Evolutionary conservation across 2,329 filamentous ascomycete species (phyloP).

Genomic region (Scopulariopsis brevicaulis): DNA sequence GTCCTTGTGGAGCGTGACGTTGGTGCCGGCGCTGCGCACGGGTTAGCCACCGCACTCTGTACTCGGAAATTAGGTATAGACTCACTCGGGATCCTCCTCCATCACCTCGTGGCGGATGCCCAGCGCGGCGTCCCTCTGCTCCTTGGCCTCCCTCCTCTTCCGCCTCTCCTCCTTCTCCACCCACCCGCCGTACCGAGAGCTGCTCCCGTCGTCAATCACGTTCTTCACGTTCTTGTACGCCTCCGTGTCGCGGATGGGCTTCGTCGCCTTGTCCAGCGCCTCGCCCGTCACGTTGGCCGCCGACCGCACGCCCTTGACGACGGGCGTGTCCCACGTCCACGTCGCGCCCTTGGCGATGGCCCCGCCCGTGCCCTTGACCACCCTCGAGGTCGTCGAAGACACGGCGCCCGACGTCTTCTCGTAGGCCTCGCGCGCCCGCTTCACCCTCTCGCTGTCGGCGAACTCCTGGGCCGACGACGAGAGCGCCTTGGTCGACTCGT

Average conservation of each 20-base stretch:
- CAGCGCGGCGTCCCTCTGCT: constrained; percentile 34
- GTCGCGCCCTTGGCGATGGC: constrained; percentile 82
- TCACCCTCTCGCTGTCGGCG: constrained; percentile 82
- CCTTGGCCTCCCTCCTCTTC: constrained; percentile 63
- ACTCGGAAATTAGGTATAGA: constrained; percentile 9
- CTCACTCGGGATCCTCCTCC: constrained; percentile 83
- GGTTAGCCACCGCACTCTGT: neutral
- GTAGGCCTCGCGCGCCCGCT: constrained; percentile 76
- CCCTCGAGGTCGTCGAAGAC: constrained; percentile 64
- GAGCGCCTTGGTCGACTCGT: constrained; percentile 93
- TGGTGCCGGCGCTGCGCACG: constrained; percentile 68
- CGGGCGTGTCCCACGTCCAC: constrained; percentile 95
- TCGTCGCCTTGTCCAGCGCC: constrained; percentile 86
- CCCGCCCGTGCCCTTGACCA: constrained; percentile 74
- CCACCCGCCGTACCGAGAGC: constrained; percentile 93
- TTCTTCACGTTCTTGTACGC: constrained; percentile 92
- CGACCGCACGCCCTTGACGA: constrained; percentile 82
- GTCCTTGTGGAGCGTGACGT: constrained; percentile 92
- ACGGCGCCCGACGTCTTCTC: constrained; percentile 77
- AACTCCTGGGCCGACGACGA: constrained; percentile 84
- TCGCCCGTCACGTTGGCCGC: constrained; percentile 78
- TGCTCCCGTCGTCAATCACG: constrained; percentile 93
- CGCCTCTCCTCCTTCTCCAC: constrained; percentile 89
- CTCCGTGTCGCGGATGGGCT: constrained; percentile 87
- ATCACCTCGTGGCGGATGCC: constrained; percentile 45